A percentile compares a stretch with the other conserved stretches of the same genome.
Conservation (phyloP, 257 asterid genomes). For the Marsdenia floribunda region DNA sequence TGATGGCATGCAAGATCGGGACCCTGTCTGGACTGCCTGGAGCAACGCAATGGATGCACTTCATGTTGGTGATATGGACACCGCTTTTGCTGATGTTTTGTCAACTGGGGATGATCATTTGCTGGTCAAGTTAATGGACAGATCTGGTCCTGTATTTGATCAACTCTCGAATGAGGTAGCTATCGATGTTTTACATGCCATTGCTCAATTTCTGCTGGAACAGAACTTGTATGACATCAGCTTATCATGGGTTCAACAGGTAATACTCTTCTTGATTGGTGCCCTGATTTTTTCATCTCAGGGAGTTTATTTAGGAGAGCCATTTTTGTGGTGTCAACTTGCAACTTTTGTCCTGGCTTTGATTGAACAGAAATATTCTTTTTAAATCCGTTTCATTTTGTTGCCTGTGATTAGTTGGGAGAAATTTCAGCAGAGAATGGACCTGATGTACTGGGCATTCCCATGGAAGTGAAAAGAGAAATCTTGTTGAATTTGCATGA, state of each 20-base stretch:
- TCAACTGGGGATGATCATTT: constrained; percentile 77
- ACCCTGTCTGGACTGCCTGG: constrained; percentile 86
- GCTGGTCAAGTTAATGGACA: constrained; percentile 94
- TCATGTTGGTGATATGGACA: constrained; percentile 69
- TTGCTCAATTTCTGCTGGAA: constrained; percentile 73
- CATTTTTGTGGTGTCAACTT: background rate
- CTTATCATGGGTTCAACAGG: constrained; percentile 97
- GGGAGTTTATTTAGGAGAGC: background rate
- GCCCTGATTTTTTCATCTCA: background rate
- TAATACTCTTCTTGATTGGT: constrained; percentile 25
- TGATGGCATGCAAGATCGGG: constrained; percentile 66
- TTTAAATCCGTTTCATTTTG: background rate
- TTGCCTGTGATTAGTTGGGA: constrained; percentile 45
- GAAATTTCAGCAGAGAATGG: constrained; percentile 75
- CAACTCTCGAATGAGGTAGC: constrained; percentile 82
- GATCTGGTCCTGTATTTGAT: constrained; percentile 82
- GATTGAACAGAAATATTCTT: background rate
- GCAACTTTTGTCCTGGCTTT: constrained; percentile 1
- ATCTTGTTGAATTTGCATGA: constrained; percentile 70
- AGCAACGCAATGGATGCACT: constrained; percentile 95
- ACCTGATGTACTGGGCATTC: constrained; percentile 53
- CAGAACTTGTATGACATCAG: constrained; percentile 67
- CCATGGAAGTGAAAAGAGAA: constrained; percentile 69
- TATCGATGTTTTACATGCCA: constrained; percentile 62
- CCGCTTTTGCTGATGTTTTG: constrained; percentile 87